Evolutionary conservation across 176 grass and related monocot genomes (phyloP).

Genomic region (Elymus sibiricus): DNA sequence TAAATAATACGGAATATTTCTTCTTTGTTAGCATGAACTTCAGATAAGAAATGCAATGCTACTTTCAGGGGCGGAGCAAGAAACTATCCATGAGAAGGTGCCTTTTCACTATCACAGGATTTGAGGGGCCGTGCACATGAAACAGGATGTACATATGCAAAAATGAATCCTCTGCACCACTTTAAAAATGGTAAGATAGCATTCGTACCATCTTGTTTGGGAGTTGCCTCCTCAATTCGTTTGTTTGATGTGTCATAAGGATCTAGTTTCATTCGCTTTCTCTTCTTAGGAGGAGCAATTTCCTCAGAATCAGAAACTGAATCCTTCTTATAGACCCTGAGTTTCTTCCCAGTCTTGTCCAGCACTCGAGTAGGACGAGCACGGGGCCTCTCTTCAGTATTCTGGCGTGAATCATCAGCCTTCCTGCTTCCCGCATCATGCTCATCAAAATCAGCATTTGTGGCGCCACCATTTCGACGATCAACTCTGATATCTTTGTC

Average conservation of each 20-base stretch:
- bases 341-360: slow-evolving; percentile 72
- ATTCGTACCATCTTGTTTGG: slow-evolving; percentile 33
- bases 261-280: slow-evolving; percentile 83
- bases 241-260: slow-evolving; percentile 86
- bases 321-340: slow-evolving; percentile 56
- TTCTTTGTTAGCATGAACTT: background rate
- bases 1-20: background rate
- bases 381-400: slow-evolving; percentile 40
- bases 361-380: slow-evolving; percentile 55
- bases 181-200: slow-evolving; percentile 1
- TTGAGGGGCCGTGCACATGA: background rate
- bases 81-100: background rate
- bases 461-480: background rate
- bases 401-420: slow-evolving; percentile 15
- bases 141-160: background rate
- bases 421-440: slow-evolving; percentile 37
- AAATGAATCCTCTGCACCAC: background rate
- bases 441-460: slow-evolving; percentile 18
- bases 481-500: slow-evolving; percentile 18
- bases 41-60: background rate
- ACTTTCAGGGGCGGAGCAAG: background rate
- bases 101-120: background rate
- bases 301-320: slow-evolving; percentile 38
- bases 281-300: slow-evolving; percentile 53
- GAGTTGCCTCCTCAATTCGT: slow-evolving; percentile 67